A percentile compares a stretch with the other conserved stretches of the same genome.
These are phyloP conservation scores for Aspergillus ustus DNA, from an alignment of 2,329 filamentous ascomycete species.

Conservation along the genomic window DNA sequence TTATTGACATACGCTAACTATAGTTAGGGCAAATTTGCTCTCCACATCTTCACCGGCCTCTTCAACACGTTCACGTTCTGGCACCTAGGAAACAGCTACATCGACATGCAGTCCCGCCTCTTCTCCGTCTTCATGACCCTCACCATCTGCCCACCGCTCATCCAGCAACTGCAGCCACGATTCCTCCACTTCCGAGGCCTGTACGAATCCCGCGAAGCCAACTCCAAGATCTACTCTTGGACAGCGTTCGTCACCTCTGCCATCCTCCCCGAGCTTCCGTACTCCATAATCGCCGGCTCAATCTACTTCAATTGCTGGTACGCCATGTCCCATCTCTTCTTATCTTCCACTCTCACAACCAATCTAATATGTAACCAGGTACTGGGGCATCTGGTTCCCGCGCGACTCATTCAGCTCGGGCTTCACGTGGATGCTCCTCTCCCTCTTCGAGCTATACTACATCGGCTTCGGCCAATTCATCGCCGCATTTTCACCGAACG, in stretches of 20 bases:
- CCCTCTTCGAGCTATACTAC: slow-evolving; percentile 70
- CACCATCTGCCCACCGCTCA: slow-evolving; percentile 73
- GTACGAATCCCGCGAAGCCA: slow-evolving; percentile 73
- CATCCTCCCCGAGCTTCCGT: slow-evolving; percentile 72
- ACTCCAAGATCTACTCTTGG: slow-evolving; percentile 82
- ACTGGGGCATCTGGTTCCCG: slow-evolving; percentile 59
- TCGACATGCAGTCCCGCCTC: slow-evolving; percentile 71
- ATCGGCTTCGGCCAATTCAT: slow-evolving; percentile 70
- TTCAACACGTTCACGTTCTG: slow-evolving; percentile 76
- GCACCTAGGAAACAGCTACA: slow-evolving; percentile 59
- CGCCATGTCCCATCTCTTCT: slow-evolving; percentile 4
- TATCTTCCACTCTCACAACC: neutral
- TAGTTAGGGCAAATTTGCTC: slow-evolving; percentile 61
- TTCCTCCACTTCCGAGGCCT: slow-evolving; percentile 69
- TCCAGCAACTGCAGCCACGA: slow-evolving; percentile 76
- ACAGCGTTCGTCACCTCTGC: slow-evolving; percentile 68
- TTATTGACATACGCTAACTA: neutral
- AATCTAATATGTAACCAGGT: slow-evolving; percentile 42
- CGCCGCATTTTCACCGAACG: slow-evolving; percentile 68
- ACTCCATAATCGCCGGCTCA: slow-evolving; percentile 66
- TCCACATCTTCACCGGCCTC: slow-evolving; percentile 66
- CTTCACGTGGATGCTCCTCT: slow-evolving; percentile 66
- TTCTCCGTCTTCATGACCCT: slow-evolving; percentile 80
- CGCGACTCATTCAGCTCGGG: slow-evolving; percentile 62
- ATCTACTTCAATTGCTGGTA: slow-evolving; percentile 70